These are phyloP conservation scores for Aspergillus ustus DNA, from an alignment of 2,329 filamentous ascomycete species.

Conservation along the genomic window DNA sequence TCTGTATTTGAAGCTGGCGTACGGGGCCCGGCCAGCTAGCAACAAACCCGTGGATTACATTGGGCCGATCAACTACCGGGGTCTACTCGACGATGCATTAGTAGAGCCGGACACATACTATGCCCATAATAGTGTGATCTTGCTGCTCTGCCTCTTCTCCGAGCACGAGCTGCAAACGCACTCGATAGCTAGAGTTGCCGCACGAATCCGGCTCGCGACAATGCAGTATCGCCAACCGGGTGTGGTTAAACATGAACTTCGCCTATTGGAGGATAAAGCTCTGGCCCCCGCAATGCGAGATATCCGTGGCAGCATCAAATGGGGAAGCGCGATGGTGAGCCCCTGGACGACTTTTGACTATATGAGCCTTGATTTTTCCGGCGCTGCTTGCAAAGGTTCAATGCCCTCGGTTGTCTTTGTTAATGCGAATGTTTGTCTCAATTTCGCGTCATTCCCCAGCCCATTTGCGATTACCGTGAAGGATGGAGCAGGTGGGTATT, in stretches of 20 bases:
- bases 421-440: background rate
- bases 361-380: background rate
- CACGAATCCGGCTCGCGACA: background rate
- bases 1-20: background rate
- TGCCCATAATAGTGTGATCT: background rate
- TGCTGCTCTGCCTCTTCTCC: background rate
- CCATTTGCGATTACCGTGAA: background rate
- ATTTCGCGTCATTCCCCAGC: background rate
- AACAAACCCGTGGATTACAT: background rate
- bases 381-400: background rate
- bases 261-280: background rate
- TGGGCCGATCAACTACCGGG: background rate
- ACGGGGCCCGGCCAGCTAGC: background rate
- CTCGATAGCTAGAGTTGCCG: background rate
- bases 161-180: background rate
- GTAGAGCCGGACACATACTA: background rate
- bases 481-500: background rate
- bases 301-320: background rate
- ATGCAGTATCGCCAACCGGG: background rate
- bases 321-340: background rate
- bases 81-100: background rate
- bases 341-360: background rate
- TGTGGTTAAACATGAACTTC: background rate
- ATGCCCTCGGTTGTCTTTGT: background rate
- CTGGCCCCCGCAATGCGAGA: background rate